phyloP scores from a whole-genome alignment of 768 basidiomycete genomes.

The Pisolithus tinctorius region DNA sequence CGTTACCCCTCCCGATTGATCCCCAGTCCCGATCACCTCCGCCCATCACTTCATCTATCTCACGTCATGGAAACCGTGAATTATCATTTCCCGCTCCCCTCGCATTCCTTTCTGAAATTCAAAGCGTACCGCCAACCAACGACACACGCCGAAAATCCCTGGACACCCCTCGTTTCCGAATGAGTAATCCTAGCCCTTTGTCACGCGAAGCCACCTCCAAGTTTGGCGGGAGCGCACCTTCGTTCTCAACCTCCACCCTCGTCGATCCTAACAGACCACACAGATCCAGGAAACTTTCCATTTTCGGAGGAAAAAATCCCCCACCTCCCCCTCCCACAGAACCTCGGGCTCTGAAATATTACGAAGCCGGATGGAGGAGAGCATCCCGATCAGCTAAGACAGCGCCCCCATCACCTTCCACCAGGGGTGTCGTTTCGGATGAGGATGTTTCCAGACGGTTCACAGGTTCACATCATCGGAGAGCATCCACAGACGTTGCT shows the following conservation, averaged over 20 bases:
- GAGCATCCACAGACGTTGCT: constrained; percentile 38
- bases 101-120: constrained; percentile 33
- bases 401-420: constrained; percentile 10
- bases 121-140: constrained; percentile 6
- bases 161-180: constrained; percentile 3
- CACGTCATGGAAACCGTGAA: constrained; percentile 37
- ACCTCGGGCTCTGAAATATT: constrained; percentile 40
- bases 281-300: constrained; percentile 22
- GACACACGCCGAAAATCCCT: constrained; percentile 1
- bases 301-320: constrained; percentile 30
- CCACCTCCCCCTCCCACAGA: constrained; percentile 42
- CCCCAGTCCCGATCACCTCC: constrained; percentile 16
- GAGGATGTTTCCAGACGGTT: constrained; percentile 32
- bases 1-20: constrained; percentile 39
- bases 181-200: constrained; percentile 15
- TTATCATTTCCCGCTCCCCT: constrained; percentile 74
- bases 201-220: constrained; percentile 11
- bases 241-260: background rate
- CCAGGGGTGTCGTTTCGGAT: constrained; percentile 30
- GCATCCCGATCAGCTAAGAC: background rate
- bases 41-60: constrained; percentile 8
- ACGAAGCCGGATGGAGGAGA: constrained; percentile 46
- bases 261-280: constrained; percentile 11
- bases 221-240: background rate
- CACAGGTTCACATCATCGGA: constrained; percentile 33